Base-by-base conservation (phyloP, 805 yeast species). In the Pichia thaimueangensis region DNA sequence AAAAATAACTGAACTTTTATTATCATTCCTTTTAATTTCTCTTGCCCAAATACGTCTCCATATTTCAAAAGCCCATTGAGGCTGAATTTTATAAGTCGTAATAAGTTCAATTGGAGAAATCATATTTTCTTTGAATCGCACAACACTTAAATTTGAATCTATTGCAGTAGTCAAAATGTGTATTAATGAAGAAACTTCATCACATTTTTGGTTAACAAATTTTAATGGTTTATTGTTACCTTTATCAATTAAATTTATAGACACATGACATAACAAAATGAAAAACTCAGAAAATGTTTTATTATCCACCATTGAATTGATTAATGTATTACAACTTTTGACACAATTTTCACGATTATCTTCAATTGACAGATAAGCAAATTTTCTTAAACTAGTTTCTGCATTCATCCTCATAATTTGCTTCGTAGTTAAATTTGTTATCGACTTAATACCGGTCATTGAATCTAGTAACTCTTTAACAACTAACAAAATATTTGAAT, bases 391-490 rank as follows among this genome's bases (percentile, higher is more conserved):
- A n/a, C 76, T 64, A 1, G 69, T 60, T 2, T 83, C 88, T 28
- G 85, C 75, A 47, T 81, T 82, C 30, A 87, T 62, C 64, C 78
- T 69, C 37, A 76, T 68, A 22, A 87, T 71, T 55, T 85, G 95
- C 19, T 68, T 68, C 5, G 72, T 60, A 0, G 87, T 80, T 27
- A 88, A 67, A 52, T 88, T 85, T 11, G 80, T 70, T 25, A 76
- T 73, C 31, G 80, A 71, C 49, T 79, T 81, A 31, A 89, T 74
- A 11, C 97, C 97, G 25, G 89, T 86, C 81, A 86, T 86, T 10
- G 78, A 68, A 13, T 70, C 62, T 11, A 88, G 60, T 25, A 88
- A 64, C 45, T 86, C 91, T 46, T 75, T 75, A 31, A 89, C 60
- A 13, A 91, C 69, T 15, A 82, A 67, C 4, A 85, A 61, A 6